Percentiles rank a stretch among this genome's conserved stretches.
Conservation (phyloP, 768 basidiomycete species). For the button mushroom (Agaricus bisporus) region DNA sequence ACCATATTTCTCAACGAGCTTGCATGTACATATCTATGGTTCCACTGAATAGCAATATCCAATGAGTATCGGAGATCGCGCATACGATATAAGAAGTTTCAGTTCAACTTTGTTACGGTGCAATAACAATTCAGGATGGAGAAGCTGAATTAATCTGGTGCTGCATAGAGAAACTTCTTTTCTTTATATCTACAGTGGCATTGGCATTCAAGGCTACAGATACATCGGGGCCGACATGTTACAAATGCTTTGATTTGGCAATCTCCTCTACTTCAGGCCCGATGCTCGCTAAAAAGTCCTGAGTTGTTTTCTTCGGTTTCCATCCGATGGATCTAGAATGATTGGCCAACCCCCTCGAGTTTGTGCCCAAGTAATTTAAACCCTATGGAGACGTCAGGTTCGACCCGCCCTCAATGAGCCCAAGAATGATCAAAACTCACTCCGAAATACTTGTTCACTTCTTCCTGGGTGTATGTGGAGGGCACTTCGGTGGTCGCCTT, state of each 20-base stretch:
- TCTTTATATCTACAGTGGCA: too few relatives aligned
- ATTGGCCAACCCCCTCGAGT: slow-evolving; percentile 38
- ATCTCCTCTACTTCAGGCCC: slow-evolving; percentile 33
- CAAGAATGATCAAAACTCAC: slow-evolving; percentile 14
- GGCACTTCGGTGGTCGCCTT: slow-evolving; percentile 31
- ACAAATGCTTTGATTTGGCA: background rate
- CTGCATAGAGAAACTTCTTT: too few relatives aligned
- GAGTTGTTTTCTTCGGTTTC: slow-evolving; percentile 41
- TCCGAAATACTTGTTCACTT: slow-evolving; percentile 32
- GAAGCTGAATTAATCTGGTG: too few relatives aligned
- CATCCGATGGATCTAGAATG: slow-evolving; percentile 42
- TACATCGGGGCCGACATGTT: too few relatives aligned
- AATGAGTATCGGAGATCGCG: too few relatives aligned
- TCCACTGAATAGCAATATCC: too few relatives aligned
- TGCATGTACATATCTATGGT: too few relatives aligned
- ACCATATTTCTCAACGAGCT: too few relatives aligned
- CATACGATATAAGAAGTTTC: too few relatives aligned
- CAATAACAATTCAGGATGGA: too few relatives aligned
- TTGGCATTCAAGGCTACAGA: too few relatives aligned
- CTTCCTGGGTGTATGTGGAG: slow-evolving; percentile 40
- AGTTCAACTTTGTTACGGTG: too few relatives aligned
- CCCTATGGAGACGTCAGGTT: slow-evolving; percentile 5
- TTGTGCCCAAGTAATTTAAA: slow-evolving; percentile 19
- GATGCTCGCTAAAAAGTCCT: slow-evolving; percentile 46
- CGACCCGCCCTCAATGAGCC: background rate